phyloP scores from a whole-genome alignment of 1,139 yeast species.

The Lizanozyma gosingica region DNA sequence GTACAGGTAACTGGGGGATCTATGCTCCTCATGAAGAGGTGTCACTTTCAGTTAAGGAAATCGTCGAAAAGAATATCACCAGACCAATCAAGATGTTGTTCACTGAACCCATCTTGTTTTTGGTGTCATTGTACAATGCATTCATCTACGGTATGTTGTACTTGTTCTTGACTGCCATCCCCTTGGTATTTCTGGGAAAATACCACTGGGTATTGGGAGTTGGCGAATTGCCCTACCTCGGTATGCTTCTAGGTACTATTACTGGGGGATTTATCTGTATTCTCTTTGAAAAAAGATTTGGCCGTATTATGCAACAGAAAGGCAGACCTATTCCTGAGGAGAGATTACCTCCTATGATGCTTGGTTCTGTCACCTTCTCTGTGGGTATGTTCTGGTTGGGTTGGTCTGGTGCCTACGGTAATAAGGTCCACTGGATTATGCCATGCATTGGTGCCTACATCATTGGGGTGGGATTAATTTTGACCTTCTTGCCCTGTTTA shows the following conservation, averaged over 20 bases:
- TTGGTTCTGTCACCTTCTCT: constrained; percentile 62
- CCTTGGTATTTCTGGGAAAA: constrained; percentile 57
- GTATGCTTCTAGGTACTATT: constrained; percentile 52
- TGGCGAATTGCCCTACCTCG: constrained; percentile 54
- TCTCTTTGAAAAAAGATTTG: constrained; percentile 19
- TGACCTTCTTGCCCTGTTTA: constrained; percentile 69
- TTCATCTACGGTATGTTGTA: constrained; percentile 73
- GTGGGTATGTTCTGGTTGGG: constrained; percentile 77
- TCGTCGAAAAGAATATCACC: constrained; percentile 57
- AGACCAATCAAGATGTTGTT: constrained; percentile 66
- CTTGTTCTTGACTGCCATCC: constrained; percentile 53
- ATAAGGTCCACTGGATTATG: constrained; percentile 72
- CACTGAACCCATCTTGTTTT: constrained; percentile 64
- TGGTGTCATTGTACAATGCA: constrained; percentile 67
- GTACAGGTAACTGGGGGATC: constrained; percentile 63
- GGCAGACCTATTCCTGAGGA: constrained; percentile 71
- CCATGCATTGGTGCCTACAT: constrained; percentile 68
- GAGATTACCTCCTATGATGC: constrained; percentile 66
- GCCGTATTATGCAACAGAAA: constrained; percentile 5
- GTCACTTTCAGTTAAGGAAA: constrained; percentile 50
- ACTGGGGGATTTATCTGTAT: constrained; percentile 41
- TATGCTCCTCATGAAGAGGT: constrained; percentile 78
- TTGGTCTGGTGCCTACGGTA: constrained; percentile 72
- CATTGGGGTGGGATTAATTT: constrained; percentile 66
- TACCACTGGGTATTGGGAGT: constrained; percentile 48